Percentiles rank a stretch among this genome's conserved stretches.
phyloP scores from a whole-genome alignment of 495 filamentous ascomycete genomes.

The Aspergillus biplanus region DNA sequence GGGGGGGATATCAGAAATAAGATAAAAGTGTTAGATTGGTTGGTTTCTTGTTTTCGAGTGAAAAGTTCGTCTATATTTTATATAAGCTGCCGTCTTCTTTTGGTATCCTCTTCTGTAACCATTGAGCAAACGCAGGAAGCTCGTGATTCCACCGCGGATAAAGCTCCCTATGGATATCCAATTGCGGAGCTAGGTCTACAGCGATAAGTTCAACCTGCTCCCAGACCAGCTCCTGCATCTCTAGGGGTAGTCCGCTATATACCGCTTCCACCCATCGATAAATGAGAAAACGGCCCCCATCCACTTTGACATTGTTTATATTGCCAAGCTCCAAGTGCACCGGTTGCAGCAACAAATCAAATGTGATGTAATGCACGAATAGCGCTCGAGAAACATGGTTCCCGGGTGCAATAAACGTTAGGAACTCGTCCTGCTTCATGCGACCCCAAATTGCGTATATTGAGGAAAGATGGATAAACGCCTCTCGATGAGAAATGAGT shows the following conservation, averaged over 20 bases:
- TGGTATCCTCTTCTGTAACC: background rate
- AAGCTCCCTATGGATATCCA: background rate
- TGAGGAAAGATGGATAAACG: slow-evolving; percentile 24
- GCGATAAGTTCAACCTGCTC: background rate
- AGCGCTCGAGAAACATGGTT: slow-evolving; percentile 54
- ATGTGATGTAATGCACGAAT: slow-evolving; percentile 59
- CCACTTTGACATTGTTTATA: background rate
- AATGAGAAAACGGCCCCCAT: slow-evolving; percentile 12
- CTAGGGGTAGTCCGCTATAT: slow-evolving; percentile 18
- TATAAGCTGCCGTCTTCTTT: background rate
- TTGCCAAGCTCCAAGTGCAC: slow-evolving; percentile 7
- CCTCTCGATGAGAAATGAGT: slow-evolving; percentile 30
- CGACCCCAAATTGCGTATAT: background rate
- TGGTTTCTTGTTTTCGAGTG: no score
- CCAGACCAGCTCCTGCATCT: slow-evolving; percentile 8
- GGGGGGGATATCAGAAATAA: no score
- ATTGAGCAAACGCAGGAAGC: background rate
- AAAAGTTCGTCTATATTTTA: no score
- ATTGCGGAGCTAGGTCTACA: background rate
- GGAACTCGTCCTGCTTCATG: slow-evolving; percentile 52
- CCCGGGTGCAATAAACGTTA: slow-evolving; percentile 50
- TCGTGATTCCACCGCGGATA: slow-evolving; percentile 2
- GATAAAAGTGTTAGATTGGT: no score
- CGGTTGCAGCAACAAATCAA: slow-evolving; percentile 59
- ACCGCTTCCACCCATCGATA: slow-evolving; percentile 26